A percentile compares a stretch with the other conserved stretches of the same genome.
These are phyloP conservation scores for Lactifluus pinguis DNA, from an alignment of 768 basidiomycete genomes.

Conservation along the genomic window DNA sequence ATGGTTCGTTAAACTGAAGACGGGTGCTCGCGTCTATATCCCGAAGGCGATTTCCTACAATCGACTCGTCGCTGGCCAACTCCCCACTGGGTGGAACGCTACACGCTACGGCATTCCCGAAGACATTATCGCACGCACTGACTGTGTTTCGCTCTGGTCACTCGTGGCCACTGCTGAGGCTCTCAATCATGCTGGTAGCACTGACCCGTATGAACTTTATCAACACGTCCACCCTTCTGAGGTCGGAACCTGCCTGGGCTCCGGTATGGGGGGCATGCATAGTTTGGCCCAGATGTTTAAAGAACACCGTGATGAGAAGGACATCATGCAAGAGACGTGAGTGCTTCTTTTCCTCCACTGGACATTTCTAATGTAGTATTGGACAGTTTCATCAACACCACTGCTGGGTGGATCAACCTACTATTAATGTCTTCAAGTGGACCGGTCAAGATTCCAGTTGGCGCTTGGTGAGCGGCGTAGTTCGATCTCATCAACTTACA, in stretches of 20 bases:
- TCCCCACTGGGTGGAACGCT: slow-evolving; percentile 97
- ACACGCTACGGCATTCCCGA: slow-evolving; percentile 94
- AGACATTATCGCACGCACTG: slow-evolving; percentile 91
- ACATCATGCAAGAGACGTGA: slow-evolving; percentile 95
- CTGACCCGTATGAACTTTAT: slow-evolving; percentile 97
- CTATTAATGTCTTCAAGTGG: slow-evolving; percentile 92
- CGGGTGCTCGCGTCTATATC: slow-evolving; percentile 84
- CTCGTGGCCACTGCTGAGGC: slow-evolving; percentile 92
- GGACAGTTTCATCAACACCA: slow-evolving; percentile 93
- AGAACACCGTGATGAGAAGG: slow-evolving; percentile 95
- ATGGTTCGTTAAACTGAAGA: slow-evolving; percentile 98
- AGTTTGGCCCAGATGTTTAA: slow-evolving; percentile 97
- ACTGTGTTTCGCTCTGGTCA: slow-evolving; percentile 91
- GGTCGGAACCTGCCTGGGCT: slow-evolving; percentile 88
- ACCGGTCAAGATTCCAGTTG: slow-evolving; percentile 98
- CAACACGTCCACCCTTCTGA: slow-evolving; percentile 95
- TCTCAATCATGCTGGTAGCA: slow-evolving; percentile 92
- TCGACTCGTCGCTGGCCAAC: slow-evolving; percentile 17
- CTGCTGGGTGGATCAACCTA: slow-evolving; percentile 96
- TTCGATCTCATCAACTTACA: background rate
- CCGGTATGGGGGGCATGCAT: slow-evolving; percentile 95
- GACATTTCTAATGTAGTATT: background rate
- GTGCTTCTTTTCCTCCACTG: slow-evolving; percentile 25
- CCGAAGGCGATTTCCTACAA: slow-evolving; percentile 64
- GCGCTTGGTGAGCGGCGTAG: slow-evolving; percentile 68